phyloP scores from a whole-genome alignment of 306 rosid species.

The Fragaria vesca region DNA sequence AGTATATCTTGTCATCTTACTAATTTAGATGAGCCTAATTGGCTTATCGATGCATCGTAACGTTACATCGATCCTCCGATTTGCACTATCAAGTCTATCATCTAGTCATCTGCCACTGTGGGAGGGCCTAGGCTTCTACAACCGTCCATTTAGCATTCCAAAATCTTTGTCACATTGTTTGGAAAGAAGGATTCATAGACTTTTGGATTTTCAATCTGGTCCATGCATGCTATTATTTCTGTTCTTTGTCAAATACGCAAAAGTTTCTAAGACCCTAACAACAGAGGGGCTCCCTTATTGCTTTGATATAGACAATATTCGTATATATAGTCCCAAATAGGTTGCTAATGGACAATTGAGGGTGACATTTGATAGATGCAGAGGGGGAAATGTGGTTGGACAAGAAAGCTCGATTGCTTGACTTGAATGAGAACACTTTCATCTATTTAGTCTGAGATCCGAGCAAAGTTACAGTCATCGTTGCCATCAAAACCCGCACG shows the following conservation, averaged over 20 bases:
- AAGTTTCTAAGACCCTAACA: background rate
- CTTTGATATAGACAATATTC: background rate
- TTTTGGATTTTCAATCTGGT: background rate
- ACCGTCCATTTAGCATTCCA: background rate
- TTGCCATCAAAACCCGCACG: constrained; percentile 13
- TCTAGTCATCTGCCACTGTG: background rate
- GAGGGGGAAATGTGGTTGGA: background rate
- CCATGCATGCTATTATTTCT: background rate
- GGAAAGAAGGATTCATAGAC: background rate
- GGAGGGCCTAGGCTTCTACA: background rate
- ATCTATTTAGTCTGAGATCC: too few relatives aligned
- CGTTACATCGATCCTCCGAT: background rate
- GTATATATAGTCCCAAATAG: constrained; percentile 35
- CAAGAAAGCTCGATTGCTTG: constrained; percentile 8
- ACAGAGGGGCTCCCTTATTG: background rate
- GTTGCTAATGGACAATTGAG: constrained; percentile 3
- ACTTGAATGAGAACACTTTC: background rate
- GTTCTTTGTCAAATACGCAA: background rate
- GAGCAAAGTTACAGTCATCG: background rate
- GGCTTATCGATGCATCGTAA: background rate
- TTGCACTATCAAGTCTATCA: background rate
- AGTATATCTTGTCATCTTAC: background rate
- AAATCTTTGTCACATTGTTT: background rate
- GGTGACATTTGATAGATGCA: constrained; percentile 15
- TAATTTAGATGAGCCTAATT: background rate